Percentiles rank a stretch among this genome's conserved stretches.
phyloP scores from a whole-genome alignment of 345 rosid species.

The Boechera retrofracta region DNA sequence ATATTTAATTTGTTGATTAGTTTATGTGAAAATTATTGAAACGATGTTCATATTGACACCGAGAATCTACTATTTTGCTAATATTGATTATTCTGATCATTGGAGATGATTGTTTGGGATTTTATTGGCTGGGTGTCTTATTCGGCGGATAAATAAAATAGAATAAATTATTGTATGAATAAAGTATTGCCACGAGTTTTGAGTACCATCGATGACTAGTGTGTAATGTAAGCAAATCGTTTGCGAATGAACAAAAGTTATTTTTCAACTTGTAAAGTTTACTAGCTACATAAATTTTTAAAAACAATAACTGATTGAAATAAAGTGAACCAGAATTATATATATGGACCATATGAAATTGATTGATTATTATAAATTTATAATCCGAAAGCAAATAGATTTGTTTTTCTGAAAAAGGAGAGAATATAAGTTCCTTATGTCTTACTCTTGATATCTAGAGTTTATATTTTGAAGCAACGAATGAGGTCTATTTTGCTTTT shows the following conservation, averaged over 20 bases:
- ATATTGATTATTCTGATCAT: slow-evolving; percentile 34
- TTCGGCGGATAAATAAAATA: slow-evolving; percentile 19
- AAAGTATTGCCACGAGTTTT: slow-evolving; percentile 32
- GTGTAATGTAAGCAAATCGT: slow-evolving; percentile 37
- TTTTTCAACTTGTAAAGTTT: not conserved
- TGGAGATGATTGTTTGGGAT: slow-evolving; percentile 29
- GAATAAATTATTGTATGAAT: not conserved
- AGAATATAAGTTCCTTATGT: slow-evolving; percentile 44
- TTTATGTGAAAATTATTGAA: not conserved
- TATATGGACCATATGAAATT: slow-evolving; percentile 26
- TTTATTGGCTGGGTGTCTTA: slow-evolving; percentile 31
- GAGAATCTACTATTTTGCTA: not conserved
- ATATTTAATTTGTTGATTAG: not conserved
- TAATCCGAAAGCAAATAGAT: slow-evolving; percentile 18
- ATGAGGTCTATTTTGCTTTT: slow-evolving; percentile 38
- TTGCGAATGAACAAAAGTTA: not conserved
- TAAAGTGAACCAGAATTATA: slow-evolving; percentile 11
- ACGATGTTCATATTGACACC: slow-evolving; percentile 9
- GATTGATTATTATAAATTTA: slow-evolving; percentile 12
- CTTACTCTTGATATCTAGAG: slow-evolving; percentile 45
- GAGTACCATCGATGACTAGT: slow-evolving; percentile 34
- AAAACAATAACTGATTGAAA: not conserved
- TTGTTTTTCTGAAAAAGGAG: slow-evolving; percentile 20
- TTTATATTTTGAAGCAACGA: slow-evolving; percentile 44
- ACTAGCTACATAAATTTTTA: not conserved